These are phyloP conservation scores for Fusarium marasasianum DNA, from an alignment of 2,329 filamentous ascomycete species.

Conservation along the genomic window DNA sequence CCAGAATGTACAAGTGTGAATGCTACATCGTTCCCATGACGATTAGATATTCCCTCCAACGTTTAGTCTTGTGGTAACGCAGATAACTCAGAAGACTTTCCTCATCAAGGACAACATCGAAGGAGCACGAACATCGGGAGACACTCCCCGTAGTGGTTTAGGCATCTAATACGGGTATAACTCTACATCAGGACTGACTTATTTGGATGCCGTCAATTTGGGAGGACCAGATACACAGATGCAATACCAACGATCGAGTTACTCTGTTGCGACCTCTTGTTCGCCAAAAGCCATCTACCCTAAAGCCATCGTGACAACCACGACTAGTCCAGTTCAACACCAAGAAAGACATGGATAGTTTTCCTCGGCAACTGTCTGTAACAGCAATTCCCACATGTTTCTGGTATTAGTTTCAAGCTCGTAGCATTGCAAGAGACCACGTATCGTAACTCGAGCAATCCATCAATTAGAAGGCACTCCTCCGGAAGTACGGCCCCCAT, in stretches of 20 bases:
- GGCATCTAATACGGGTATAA: too few species aligned
- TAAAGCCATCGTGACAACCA: neutral
- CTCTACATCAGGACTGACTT: too few species aligned
- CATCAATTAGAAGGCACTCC: neutral
- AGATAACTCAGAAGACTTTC: neutral
- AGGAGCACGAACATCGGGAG: neutral
- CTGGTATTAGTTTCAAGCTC: neutral
- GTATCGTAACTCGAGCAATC: neutral
- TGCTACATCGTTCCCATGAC: neutral
- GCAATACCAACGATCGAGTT: neutral
- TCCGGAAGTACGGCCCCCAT: conserved; percentile 20
- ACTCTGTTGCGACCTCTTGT: neutral
- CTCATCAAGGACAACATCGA: neutral
- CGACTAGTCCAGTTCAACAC: neutral
- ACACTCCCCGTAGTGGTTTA: neutral
- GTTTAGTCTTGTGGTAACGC: neutral
- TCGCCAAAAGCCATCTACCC: neutral
- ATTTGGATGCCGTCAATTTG: neutral
- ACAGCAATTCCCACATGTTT: neutral
- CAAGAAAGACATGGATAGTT: neutral
- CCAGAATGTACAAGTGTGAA: neutral
- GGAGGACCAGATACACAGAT: neutral
- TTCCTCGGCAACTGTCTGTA: neutral
- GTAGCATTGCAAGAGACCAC: neutral
- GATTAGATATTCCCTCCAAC: neutral